phyloP scores from a whole-genome alignment of 176 grass and related monocot species.

The Rhynchospora pubera region DNA sequence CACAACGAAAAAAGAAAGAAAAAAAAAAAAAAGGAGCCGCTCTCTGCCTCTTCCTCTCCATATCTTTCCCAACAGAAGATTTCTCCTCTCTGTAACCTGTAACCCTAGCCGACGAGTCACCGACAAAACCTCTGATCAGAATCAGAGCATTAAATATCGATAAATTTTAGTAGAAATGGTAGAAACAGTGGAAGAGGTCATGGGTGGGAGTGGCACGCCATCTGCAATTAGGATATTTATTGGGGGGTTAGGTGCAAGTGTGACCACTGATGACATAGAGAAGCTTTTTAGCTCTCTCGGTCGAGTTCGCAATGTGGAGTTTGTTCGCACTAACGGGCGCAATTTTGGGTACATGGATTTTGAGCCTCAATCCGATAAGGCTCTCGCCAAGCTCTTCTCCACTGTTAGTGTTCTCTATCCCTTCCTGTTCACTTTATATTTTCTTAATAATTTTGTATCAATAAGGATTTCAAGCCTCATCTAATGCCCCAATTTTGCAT shows the following conservation, averaged over 20 bases:
- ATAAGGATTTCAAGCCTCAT: not conserved
- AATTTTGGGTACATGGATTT: constrained; percentile 84
- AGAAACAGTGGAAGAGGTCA: not conserved
- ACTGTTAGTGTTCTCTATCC: constrained; percentile 20
- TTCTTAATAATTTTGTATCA: not conserved
- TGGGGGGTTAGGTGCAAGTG: constrained; percentile 52
- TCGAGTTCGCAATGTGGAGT: constrained; percentile 42
- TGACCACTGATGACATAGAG: constrained; percentile 48
- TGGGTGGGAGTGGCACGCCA: not conserved
- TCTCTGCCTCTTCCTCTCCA: not conserved
- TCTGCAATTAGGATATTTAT: constrained; percentile 43
- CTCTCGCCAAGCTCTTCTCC: constrained; percentile 72
- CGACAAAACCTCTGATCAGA: not conserved
- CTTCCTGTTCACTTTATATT: not conserved
- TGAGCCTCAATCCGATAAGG: constrained; percentile 60
- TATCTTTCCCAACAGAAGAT: not conserved
- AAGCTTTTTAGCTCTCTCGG: constrained; percentile 47
- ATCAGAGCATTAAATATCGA: not conserved
- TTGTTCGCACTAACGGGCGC: constrained; percentile 55
- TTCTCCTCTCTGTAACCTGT: not conserved
- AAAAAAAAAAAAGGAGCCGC: not conserved
- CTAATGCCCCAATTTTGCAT: not conserved
- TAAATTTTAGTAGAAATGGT: not conserved
- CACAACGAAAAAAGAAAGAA: not conserved
- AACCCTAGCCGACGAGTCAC: constrained; percentile 10